These are phyloP conservation scores for Nicotiana benthamiana DNA, from an alignment of 257 asterid genomes.

Conservation along the genomic window DNA sequence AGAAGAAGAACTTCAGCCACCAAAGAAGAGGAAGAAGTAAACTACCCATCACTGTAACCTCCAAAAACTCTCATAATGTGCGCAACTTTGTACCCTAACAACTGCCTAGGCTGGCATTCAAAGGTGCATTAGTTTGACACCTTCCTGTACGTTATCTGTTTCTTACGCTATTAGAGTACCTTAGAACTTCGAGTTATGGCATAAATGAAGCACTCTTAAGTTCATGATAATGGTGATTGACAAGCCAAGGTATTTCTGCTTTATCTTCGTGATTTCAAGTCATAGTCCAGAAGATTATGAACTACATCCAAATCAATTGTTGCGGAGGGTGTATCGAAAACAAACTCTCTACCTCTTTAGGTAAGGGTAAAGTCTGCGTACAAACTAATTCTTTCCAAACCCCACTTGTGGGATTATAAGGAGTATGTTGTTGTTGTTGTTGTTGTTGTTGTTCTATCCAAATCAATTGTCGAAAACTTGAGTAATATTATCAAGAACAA, in stretches of 20 bases:
- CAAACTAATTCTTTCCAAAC: no score
- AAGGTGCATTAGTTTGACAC: background rate
- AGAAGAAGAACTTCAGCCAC: conserved; percentile 32
- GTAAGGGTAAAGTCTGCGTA: no score
- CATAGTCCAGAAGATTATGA: background rate
- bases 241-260: background rate
- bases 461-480: background rate
- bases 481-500: no score
- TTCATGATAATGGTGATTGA: background rate
- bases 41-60: background rate
- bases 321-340: no score
- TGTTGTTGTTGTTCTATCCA: no score
- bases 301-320: no score
- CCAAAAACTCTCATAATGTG: background rate
- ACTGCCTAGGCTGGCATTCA: background rate
- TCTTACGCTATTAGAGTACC: background rate
- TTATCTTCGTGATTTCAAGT: background rate
- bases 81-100: background rate
- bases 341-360: no score
- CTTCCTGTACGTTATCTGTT: background rate
- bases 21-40: conserved; percentile 55
- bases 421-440: no score
- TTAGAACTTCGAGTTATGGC: background rate
- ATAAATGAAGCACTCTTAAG: background rate
- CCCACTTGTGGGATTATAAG: no score